Base-by-base conservation (phyloP, 805 yeast genomes). In the Barnettozyma sp. region DNA sequence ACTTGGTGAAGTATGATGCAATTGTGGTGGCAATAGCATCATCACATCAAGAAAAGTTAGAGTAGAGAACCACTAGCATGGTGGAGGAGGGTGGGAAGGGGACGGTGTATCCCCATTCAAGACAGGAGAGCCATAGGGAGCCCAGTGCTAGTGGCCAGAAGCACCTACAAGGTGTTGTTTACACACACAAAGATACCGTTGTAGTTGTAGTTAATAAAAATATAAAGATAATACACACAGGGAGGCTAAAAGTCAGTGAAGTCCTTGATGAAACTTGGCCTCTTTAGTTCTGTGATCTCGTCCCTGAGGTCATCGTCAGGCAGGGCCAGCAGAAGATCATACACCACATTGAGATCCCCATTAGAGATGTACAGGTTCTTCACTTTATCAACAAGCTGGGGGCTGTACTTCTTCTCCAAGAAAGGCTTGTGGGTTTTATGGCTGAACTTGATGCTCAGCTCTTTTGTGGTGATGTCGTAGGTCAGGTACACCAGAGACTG, bases 401-500 rank as follows among this genome's bases (percentile, higher is more conserved):
- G 21, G 6, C 52, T 42, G 32, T 51, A 51, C 18, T 41, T 28
- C 36, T 42, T 49, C 33, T 49, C 46, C 30, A 48, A 22, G 22
- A 38, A 44, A 3, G 50, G 43, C 17, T 40, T 42, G 23, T 52
- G 56, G 6, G 43, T 35, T 7, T 29, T 28, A 25, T 52, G 55
- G 30, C 42, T 47, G 24, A 35, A 52, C 41, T 45, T 52, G 36
- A 50, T 46, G 23, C 38, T 45, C 36, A 52, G 24, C 9, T 35
- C 39, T 38, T 45, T 50, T 8, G 40, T 36, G 16, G 39, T 14
- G 8, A 52, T 38, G 30, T 52, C 55, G 36, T 50, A 52, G 30
- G 49, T 47, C 16, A 52, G 13, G 22, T 47, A 52, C 30, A 50
- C 35, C 24, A 40, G 45, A 8, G 55, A 52, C 17, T 45, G 33